phyloP scores from a whole-genome alignment of 2,329 filamentous ascomycete genomes.

The Huntiella moniliformis region DNA sequence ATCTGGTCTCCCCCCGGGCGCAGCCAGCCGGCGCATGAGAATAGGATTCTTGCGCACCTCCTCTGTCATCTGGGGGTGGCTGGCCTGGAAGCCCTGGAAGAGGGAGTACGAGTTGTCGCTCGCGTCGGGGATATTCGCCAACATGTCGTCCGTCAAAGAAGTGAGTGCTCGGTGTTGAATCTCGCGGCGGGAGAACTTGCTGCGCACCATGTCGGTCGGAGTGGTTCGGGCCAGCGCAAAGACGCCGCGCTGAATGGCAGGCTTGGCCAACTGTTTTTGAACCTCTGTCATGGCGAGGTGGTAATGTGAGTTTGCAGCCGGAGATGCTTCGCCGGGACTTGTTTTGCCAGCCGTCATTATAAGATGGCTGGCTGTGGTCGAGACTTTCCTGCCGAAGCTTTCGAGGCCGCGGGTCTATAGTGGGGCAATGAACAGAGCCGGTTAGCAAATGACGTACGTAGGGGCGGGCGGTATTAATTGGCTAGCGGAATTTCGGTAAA shows the following conservation, averaged over 20 bases:
- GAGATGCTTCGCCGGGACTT: constrained; percentile 28
- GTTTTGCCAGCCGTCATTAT: constrained; percentile 40
- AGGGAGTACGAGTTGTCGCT: constrained; percentile 73
- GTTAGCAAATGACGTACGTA: background rate
- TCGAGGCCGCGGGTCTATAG: constrained; percentile 67
- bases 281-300: constrained; percentile 75
- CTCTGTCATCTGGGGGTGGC: constrained; percentile 52
- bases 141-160: constrained; percentile 74
- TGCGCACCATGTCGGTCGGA: constrained; percentile 84
- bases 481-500: background rate
- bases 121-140: constrained; percentile 66
- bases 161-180: constrained; percentile 86
- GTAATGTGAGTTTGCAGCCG: constrained; percentile 37
- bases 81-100: constrained; percentile 92
- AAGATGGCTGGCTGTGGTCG: constrained; percentile 77
- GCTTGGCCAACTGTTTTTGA: constrained; percentile 71
- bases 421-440: background rate
- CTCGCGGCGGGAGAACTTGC: constrained; percentile 73
- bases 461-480: background rate
- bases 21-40: constrained; percentile 25
- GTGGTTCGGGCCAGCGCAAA: constrained; percentile 82
- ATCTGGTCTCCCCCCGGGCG: constrained; percentile 26
- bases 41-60: constrained; percentile 47
- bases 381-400: constrained; percentile 86
- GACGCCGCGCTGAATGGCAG: constrained; percentile 69